Evolutionary conservation across 495 filamentous ascomycete genomes (phyloP), one percentile per base, ranked within the genome.

Genomic region (Hypoxylon subgilvum): DNA sequence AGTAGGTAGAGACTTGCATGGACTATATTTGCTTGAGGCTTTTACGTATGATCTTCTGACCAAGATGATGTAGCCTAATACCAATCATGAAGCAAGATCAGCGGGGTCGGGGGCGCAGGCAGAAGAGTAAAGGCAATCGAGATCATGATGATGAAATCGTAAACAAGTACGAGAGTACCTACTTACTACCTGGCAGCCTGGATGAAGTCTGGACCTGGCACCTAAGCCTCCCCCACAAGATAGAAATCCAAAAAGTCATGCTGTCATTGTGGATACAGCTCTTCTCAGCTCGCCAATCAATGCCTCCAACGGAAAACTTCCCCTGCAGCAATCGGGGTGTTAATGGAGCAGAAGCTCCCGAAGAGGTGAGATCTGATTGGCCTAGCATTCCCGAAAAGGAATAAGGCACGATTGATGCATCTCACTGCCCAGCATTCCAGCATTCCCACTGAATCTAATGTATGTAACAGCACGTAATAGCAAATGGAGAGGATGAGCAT

Each of bases 241-340:
- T 50, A 50, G 34, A n/a, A 23, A 23, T 38, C 36, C 36, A 38
- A 45, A 54, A 63, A 63, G 60, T 63, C 60, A 63, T 63, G 60
- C 4, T 63, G 60, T 63, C 60, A 63, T 63, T 44, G 43, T 46
- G 60, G 53, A 22, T 40, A 39, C n/a, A 9, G 9, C 7, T 27
- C 16, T 9, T 6, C 18, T 17, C 12, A 10, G 14, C 5, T 5
- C 3, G 2, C 60, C 60, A 63, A 57, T 63, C 9, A 19, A 10
- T 9, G 9, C n/a, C 8, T 8, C 2, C 25, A 1, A 1, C 30
- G 10, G 18, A 13, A 18, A 27, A 40, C 36, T 58, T 48, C 53
- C 60, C 60, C 60, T 63, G 53, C 60, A 58, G 53, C 21, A 17
- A 22, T 44, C 23, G 43, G 38, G 34, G 22, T 19, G 25, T 43